Evolutionary conservation across 371 early-diverging fungal genomes (phyloP), one percentile per base, ranked within the genome.

Genomic region (Conidiobolus incongruus): DNA sequence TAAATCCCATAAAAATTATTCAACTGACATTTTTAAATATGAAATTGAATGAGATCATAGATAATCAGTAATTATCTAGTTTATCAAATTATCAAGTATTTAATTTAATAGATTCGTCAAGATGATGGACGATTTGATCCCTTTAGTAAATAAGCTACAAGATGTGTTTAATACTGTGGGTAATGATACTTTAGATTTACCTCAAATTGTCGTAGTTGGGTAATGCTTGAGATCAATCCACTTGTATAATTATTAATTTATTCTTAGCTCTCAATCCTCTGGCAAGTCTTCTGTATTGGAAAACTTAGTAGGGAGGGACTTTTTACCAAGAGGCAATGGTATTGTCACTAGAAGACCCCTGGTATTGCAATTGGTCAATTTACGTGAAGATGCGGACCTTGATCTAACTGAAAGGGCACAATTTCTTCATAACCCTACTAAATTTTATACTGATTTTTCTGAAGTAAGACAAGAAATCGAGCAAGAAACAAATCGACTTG

Each of bases 221-320:
- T 69, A 66, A 32, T 29, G 57, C 47, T 26, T 39, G 54, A 59
- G 30, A 47, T 55, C 23, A 53, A 52, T n/a, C 42, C 60, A 40
- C 19, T n/a, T 24, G 1, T 21, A 12, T 12, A 13, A 16, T 42
- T 3, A 34, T 44, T 17, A 26, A 19, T 30, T 21, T 17, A n/a
- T 13, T 42, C 40, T 17, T 61, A 57, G 79, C 35, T 70, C 82
- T 6, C 92, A 93, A 54, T 85, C 86, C 40, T 73, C 80, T 37
- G 94, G 94, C 38, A 93, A 93, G 57, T 82, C 83, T 32, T 87
- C 86, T 35, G 86, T 90, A 7, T 55, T 93, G 23, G 92, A 91
- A 49, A 82, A 80, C 49, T 75, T 93, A 40, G 84, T 91, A 31
- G 81, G 83, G 22, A 73, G 77, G 42, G 90, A 90, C 54, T 85